These are phyloP conservation scores for Leccinum longicurvipes DNA, from an alignment of 768 basidiomycete genomes.

Conservation along the genomic window DNA sequence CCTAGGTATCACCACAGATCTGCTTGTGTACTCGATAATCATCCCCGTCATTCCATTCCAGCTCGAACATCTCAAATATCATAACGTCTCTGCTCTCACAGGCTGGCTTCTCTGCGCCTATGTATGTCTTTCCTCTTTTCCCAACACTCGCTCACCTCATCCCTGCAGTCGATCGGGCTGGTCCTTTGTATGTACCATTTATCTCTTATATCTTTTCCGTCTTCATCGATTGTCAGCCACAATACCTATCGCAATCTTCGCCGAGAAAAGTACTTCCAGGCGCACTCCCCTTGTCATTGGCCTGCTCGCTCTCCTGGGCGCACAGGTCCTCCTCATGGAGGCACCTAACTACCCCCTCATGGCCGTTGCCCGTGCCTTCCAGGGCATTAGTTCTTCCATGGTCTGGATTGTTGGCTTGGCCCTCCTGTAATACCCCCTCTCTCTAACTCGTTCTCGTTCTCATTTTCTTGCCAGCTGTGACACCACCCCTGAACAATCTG, in stretches of 20 bases:
- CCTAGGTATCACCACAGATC: slow-evolving; percentile 43
- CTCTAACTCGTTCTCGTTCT: background rate
- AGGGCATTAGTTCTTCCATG: slow-evolving; percentile 58
- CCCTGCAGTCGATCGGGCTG: slow-evolving; percentile 50
- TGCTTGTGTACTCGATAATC: slow-evolving; percentile 59
- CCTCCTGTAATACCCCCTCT: slow-evolving; percentile 40
- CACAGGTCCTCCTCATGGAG: slow-evolving; percentile 62
- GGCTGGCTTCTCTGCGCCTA: slow-evolving; percentile 64
- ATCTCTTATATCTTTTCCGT: background rate
- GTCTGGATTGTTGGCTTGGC: slow-evolving; percentile 64
- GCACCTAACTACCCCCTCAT: slow-evolving; percentile 54
- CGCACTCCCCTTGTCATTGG: slow-evolving; percentile 50
- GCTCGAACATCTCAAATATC: slow-evolving; percentile 46
- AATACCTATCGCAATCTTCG: slow-evolving; percentile 53
- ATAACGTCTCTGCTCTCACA: slow-evolving; percentile 44
- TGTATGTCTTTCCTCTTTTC: slow-evolving; percentile 33
- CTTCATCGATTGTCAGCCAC: slow-evolving; percentile 39
- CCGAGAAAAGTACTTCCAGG: slow-evolving; percentile 48
- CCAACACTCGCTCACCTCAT: background rate
- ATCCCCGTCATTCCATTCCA: slow-evolving; percentile 66
- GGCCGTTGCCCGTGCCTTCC: slow-evolving; percentile 55
- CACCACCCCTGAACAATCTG: slow-evolving; percentile 43
- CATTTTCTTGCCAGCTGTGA: slow-evolving; percentile 46
- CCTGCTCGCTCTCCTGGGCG: slow-evolving; percentile 46
- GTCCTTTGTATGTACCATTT: slow-evolving; percentile 42